Evolutionary conservation across 164 flowering plant genomes (phyloP).

Genomic region (Magnolia officinalis): DNA sequence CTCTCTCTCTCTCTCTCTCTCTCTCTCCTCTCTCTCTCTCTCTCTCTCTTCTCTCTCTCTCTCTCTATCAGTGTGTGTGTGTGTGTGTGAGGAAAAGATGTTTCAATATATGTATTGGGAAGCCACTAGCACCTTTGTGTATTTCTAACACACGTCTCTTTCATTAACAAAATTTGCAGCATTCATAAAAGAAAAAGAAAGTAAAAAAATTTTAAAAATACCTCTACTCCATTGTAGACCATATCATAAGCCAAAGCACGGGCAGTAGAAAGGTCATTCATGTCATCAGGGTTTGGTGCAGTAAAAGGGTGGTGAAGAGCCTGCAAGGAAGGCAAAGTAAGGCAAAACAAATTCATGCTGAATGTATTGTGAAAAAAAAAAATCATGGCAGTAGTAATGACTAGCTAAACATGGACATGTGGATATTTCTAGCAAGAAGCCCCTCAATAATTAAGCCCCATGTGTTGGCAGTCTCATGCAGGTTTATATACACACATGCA

Average conservation of each 20-base stretch:
- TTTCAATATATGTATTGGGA: too few species aligned
- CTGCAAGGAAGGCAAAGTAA: constrained; percentile 30
- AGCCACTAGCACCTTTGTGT: too few species aligned
- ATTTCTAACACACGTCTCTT: too few species aligned
- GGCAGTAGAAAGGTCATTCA: constrained; percentile 74
- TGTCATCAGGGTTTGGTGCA: constrained; percentile 89
- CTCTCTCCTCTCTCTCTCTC: too few species aligned
- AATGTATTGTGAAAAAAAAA: neutral
- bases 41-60: too few species aligned
- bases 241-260: constrained; percentile 98
- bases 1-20: too few species aligned
- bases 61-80: too few species aligned
- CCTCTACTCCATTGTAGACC: constrained; percentile 99
- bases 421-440: neutral
- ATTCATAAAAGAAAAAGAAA: neutral
- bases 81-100: too few species aligned
- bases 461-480: too few species aligned
- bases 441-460: neutral
- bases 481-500: too few species aligned
- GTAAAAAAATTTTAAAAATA: constrained; percentile 20
- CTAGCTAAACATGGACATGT: neutral
- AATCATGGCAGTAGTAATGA: neutral
- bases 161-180: too few species aligned
- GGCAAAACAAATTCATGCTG: neutral
- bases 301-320: constrained; percentile 98